Evolutionary conservation across 257 asterid species (phyloP), one percentile per base, ranked within the genome.

Genomic region (Voacanga thouarsii): DNA sequence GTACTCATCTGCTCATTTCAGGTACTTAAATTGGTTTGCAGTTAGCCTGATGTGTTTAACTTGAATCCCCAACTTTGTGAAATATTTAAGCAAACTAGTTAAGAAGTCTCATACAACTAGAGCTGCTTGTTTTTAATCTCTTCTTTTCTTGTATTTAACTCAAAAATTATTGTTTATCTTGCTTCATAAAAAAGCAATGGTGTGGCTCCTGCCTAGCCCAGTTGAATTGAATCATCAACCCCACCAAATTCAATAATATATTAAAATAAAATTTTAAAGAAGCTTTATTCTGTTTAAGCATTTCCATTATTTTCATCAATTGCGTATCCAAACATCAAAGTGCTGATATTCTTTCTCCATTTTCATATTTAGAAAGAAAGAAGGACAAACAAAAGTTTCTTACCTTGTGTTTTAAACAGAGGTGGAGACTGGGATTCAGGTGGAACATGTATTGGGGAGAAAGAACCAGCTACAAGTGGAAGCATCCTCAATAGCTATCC

Each of bases 371-470:
- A 6, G 24, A 24, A 43, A 47, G 37, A 24, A 43, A 47, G 37
- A 30, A 18, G 49, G 60, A 33, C 59, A 24, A 19, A n/a, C n/a
- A n/a, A 53, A 57, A 28, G 3, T 44, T 39, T 65, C 30, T 64
- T 30, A 71, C 26, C 0, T 18, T 45, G 14, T 69, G 49, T 33
- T 63, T 60, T 50, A 44, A 63, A 80, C 93, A 96, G 98, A 85
- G 99, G 99, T 33, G 99, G 99, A 74, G 99, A 92, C 24, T 96
- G 99, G 99, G 98, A 96, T 90, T 96, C 99, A 1, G 98, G 99
- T 26, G 99, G 98, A 85, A 76, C 91, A 3, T 96, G 99, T 83
- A 89, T 82, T 0, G 92, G 93, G 43, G 99, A 96, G 83, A 89
- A 79, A 8, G 95, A 89, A 67, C 99, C 98, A 26, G 96, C 90